Percentiles rank a stretch among this genome's conserved stretches.
These are phyloP conservation scores for Maudiozyma humilis DNA, from an alignment of 1,139 yeast species.

Conservation along the genomic window DNA sequence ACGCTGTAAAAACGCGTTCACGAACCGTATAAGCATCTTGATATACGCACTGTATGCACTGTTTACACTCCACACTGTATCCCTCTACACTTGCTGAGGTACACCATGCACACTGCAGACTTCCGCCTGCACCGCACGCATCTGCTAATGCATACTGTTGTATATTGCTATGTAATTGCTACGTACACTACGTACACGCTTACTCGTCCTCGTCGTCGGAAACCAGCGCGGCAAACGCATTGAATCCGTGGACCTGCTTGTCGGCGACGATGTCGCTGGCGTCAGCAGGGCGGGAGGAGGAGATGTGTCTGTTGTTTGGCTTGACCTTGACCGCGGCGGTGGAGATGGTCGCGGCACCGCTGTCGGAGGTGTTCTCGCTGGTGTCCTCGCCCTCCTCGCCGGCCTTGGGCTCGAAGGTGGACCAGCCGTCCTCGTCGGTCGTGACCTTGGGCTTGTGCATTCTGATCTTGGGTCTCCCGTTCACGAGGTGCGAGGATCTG, in stretches of 20 bases:
- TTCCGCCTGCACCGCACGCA: too few species aligned
- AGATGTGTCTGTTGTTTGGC: slow-evolving; percentile 67
- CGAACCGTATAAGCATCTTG: too few species aligned
- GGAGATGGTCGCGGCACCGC: slow-evolving; percentile 13
- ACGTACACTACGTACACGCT: background rate
- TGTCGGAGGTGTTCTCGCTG: slow-evolving; percentile 17
- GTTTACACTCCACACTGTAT: too few species aligned
- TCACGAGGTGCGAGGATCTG: slow-evolving; percentile 44
- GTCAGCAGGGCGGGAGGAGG: slow-evolving; percentile 66
- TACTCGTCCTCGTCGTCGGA: slow-evolving; percentile 46
- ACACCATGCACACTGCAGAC: too few species aligned
- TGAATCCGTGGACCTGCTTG: slow-evolving; percentile 56
- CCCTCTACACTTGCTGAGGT: too few species aligned
- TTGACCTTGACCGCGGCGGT: slow-evolving; percentile 42
- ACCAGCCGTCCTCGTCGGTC: slow-evolving; percentile 76
- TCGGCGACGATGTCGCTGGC: slow-evolving; percentile 63
- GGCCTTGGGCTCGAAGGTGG: slow-evolving; percentile 42
- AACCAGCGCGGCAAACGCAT: slow-evolving; percentile 72
- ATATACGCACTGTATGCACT: too few species aligned
- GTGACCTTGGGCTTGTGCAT: slow-evolving; percentile 48
- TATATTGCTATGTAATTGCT: too few species aligned
- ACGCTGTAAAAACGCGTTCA: too few species aligned
- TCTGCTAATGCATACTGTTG: too few species aligned
- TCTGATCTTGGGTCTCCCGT: slow-evolving; percentile 46
- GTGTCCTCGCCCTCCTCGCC: slow-evolving; percentile 37